Evolutionary conservation across 768 basidiomycete species (phyloP).

Genomic region (Boletus tylopilopsis): DNA sequence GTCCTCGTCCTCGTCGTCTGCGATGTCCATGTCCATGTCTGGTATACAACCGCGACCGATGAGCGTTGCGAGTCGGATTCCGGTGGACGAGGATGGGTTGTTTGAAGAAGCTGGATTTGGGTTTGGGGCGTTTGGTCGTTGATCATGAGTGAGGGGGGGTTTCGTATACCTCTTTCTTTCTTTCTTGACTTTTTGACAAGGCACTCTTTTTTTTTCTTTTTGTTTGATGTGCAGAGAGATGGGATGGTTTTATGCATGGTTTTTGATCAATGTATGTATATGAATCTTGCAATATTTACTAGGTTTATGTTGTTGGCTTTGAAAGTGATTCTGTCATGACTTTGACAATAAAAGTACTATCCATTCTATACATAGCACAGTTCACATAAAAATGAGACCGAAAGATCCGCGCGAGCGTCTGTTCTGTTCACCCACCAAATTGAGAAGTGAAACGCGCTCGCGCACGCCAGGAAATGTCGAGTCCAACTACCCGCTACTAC

Average conservation of each 20-base stretch:
- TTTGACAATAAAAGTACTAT: too few relatives aligned
- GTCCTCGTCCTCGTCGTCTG: constrained; percentile 17
- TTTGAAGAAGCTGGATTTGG: constrained; percentile 18
- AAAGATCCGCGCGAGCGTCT: too few relatives aligned
- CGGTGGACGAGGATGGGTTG: constrained; percentile 15
- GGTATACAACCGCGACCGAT: constrained; percentile 5
- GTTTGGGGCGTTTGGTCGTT: background rate
- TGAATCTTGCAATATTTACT: constrained; percentile 19
- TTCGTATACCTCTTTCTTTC: background rate
- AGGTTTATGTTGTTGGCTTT: background rate
- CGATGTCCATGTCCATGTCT: constrained; percentile 1
- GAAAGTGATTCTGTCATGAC: too few relatives aligned
- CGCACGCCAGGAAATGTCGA: too few relatives aligned
- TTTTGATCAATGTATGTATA: constrained; percentile 14
- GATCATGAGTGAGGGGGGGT: background rate
- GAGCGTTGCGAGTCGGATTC: constrained; percentile 18
- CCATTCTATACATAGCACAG: too few relatives aligned
- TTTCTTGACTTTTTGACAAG: background rate
- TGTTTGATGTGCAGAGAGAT: too few relatives aligned
- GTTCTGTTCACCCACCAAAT: too few relatives aligned
- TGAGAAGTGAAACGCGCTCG: too few relatives aligned
- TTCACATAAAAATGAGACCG: too few relatives aligned
- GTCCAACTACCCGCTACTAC: too few relatives aligned
- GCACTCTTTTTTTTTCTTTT: background rate
- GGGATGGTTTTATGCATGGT: too few relatives aligned